phyloP scores from a whole-genome alignment of 176 grass and related monocot species.

The Rhynchospora pubera region DNA sequence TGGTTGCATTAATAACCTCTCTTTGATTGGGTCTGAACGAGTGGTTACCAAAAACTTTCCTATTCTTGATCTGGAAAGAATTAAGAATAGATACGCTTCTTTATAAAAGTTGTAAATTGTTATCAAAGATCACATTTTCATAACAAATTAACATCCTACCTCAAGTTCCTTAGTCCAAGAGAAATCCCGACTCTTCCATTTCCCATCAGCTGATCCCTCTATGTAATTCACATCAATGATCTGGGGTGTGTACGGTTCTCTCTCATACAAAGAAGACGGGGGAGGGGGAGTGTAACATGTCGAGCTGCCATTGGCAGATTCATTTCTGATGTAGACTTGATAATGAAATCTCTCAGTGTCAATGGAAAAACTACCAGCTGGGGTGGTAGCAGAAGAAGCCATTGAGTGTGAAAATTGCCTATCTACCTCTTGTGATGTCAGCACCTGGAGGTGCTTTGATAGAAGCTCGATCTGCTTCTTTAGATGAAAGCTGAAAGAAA shows the following conservation, averaged over 20 bases:
- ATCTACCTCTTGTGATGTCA: conserved; percentile 43
- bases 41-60: conserved; percentile 69
- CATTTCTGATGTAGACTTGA: conserved; percentile 47
- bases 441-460: conserved; percentile 32
- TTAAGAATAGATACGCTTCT: background rate
- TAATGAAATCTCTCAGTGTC: conserved; percentile 46
- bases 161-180: conserved; percentile 89
- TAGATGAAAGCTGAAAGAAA: conserved; percentile 49
- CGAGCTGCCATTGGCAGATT: conserved; percentile 25
- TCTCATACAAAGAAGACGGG: conserved; percentile 35
- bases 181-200: conserved; percentile 62
- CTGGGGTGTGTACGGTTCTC: conserved; percentile 47
- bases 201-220: conserved; percentile 63
- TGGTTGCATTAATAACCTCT: conserved; percentile 99
- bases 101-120: conserved; percentile 10
- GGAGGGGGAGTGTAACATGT: conserved; percentile 41
- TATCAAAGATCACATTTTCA: background rate
- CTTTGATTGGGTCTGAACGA: conserved; percentile 89
- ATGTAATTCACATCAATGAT: conserved; percentile 67
- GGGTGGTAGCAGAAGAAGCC: conserved; percentile 48
- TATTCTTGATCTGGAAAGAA: conserved; percentile 51
- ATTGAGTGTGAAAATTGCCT: conserved; percentile 53
- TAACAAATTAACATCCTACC: conserved; percentile 32
- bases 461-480: conserved; percentile 53
- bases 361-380: conserved; percentile 25